Evolutionary conservation across 192 early-diverging fungal genomes (phyloP), one percentile per base, ranked within the genome.

Genomic region (Coemansia pectinata): DNA sequence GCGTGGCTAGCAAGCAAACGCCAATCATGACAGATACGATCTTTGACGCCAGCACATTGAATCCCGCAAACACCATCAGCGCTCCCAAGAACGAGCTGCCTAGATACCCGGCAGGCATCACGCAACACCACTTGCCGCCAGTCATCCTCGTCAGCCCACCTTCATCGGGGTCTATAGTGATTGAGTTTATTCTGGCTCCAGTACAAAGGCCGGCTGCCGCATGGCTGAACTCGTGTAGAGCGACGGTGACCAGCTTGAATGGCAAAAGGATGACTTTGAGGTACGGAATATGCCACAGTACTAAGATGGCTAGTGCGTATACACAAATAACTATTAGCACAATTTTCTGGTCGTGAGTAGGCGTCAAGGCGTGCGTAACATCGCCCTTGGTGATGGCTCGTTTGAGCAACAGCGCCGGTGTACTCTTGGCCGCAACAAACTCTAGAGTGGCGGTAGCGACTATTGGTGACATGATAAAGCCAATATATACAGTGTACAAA

Each of bases 221-320:
- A 75, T 99, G 96, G 31, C 93, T 90, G 74, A 97, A 97, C 78
- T 99, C 97, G 72, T 99, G 97, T 45, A 99, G 76, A 19, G 91
- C 93, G 45, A 98, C 96, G 0, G 94, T 94, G 10, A 95, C 85
- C 34, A 96, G 83, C 91, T 96, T 97, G 88, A 98, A 98, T 1
- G 97, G 97, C 74, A 91, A 91, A n/a, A 98, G 80, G 9, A 98
- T 83, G 59, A 89, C 70, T 64, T 96, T 95, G 2, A 93, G 66
- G 66, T 89, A 84, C 1, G 97, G 97, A 69, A 96, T 86, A 64
- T 93, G 88, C 96, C 96, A 97, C 7, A 97, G 79, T 4, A 92
- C 74, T 2, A 93, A 70, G 40, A 93, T 92, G 11, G 81, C 90
- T 0, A 87, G 70, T 19, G 79, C 77, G 59, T 93, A 93, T 27